These are phyloP conservation scores for Cladosporium sp. DNA, from an alignment of 2,329 filamentous ascomycete genomes.

Conservation along the genomic window DNA sequence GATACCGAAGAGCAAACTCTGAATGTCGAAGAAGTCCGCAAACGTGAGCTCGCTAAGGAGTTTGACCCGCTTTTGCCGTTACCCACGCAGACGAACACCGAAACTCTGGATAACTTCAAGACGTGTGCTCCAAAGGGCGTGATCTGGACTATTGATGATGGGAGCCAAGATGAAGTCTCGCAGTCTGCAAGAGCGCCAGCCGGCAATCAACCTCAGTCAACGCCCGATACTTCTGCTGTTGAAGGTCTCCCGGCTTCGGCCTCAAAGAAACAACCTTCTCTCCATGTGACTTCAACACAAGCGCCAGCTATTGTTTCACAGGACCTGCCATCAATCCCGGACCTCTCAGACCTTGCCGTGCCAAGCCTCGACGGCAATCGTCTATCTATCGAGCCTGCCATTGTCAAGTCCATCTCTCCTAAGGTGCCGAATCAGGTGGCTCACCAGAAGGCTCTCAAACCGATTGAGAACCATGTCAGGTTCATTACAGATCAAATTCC, in stretches of 20 bases:
- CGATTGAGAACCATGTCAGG: no score
- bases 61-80: conserved; percentile 22
- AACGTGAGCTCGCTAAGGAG: conserved; percentile 18
- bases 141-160: conserved; percentile 10
- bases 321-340: no score
- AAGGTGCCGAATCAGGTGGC: no score
- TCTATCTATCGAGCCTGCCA: no score
- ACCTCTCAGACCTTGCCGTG: no score
- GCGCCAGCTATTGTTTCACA: no score
- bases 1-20: conserved; percentile 9
- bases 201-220: neutral
- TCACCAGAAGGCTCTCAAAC: no score
- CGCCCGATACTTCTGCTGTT: neutral
- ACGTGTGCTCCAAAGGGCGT: conserved; percentile 16
- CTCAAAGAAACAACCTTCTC: no score
- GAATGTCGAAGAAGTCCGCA: conserved; percentile 22
- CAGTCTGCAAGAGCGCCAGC: neutral
- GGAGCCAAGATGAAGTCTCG: neutral
- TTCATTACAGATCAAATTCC: no score
- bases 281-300: no score
- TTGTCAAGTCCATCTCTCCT: no score
- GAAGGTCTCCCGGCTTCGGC: neutral
- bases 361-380: no score
- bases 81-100: conserved; percentile 23
- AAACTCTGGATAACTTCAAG: conserved; percentile 21